Evolutionary conservation across 2,329 filamentous ascomycete species (phyloP).

Genomic region (Talaromyces islandicus): DNA sequence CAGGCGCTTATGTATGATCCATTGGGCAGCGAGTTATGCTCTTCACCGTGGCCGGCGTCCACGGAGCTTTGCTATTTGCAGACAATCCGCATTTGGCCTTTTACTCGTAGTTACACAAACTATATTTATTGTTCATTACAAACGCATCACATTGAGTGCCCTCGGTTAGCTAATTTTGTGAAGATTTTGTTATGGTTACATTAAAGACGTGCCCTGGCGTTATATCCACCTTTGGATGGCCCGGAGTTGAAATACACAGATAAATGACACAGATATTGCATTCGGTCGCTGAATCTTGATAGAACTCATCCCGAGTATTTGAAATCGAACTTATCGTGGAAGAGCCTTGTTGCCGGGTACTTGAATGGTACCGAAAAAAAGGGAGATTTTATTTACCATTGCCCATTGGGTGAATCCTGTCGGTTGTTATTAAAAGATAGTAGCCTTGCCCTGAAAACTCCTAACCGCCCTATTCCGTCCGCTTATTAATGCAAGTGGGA

Average conservation of each 20-base stretch:
- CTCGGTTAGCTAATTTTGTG: background rate
- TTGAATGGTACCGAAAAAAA: background rate
- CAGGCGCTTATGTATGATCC: background rate
- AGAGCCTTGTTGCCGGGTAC: background rate
- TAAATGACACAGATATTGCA: background rate
- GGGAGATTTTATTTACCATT: background rate
- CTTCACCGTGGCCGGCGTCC: background rate
- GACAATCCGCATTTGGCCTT: background rate
- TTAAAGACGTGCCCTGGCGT: background rate
- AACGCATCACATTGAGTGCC: background rate
- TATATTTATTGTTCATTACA: background rate
- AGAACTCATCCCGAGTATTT: background rate
- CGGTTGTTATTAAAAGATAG: background rate
- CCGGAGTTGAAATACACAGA: background rate
- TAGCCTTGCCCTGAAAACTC: background rate
- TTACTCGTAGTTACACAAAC: background rate
- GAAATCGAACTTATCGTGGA: background rate
- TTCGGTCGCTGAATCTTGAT: background rate
- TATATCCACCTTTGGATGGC: background rate
- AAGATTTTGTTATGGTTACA: background rate
- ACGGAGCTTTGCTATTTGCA: background rate
- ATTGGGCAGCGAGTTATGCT: background rate
- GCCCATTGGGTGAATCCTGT: background rate
- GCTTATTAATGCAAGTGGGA: background rate
- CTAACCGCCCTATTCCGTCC: background rate